A percentile compares a stretch with the other conserved stretches of the same genome.
These are phyloP conservation scores for Paraphoma sp. DNA, from an alignment of 2,329 filamentous ascomycete genomes.

Conservation along the genomic window DNA sequence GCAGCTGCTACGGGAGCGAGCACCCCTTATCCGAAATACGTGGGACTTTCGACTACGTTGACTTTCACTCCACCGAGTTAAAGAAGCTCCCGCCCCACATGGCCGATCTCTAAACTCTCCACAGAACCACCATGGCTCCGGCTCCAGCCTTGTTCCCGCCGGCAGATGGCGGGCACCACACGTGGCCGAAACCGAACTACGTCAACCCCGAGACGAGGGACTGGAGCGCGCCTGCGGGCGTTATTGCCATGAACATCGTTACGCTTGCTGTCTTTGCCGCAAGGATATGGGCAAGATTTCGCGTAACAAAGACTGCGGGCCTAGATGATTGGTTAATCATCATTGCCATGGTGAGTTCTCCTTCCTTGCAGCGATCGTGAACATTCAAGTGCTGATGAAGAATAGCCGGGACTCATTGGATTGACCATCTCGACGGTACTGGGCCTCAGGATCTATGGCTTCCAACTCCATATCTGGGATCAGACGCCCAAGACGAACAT, in stretches of 20 bases:
- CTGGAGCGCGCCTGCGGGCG: conserved; percentile 10
- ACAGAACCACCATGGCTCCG: background rate
- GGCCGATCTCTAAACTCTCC: background rate
- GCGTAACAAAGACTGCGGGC: conserved; percentile 13
- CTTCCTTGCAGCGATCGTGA: background rate
- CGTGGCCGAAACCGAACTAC: conserved; percentile 15
- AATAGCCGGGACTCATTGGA: conserved; percentile 9
- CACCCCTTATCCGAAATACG: background rate
- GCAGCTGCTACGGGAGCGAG: background rate
- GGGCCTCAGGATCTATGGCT: conserved; percentile 14
- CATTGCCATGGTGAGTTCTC: conserved; percentile 14
- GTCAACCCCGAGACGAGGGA: conserved; percentile 9
- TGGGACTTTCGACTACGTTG: background rate
- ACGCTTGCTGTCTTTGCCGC: conserved; percentile 15
- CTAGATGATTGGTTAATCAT: conserved; percentile 25
- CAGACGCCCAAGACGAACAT: conserved; percentile 18
- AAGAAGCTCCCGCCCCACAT: background rate
- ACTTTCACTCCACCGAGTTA: background rate
- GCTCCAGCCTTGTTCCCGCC: conserved; percentile 14
- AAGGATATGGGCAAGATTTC: conserved; percentile 20
- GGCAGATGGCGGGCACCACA: conserved; percentile 7
- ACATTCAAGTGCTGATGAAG: background rate
- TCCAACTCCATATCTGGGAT: conserved; percentile 15
- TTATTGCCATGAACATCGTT: conserved; percentile 15
- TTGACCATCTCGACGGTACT: conserved; percentile 15